Conservation (phyloP, 768 basidiomycete genomes). For the Lactarius sanguifluus region DNA sequence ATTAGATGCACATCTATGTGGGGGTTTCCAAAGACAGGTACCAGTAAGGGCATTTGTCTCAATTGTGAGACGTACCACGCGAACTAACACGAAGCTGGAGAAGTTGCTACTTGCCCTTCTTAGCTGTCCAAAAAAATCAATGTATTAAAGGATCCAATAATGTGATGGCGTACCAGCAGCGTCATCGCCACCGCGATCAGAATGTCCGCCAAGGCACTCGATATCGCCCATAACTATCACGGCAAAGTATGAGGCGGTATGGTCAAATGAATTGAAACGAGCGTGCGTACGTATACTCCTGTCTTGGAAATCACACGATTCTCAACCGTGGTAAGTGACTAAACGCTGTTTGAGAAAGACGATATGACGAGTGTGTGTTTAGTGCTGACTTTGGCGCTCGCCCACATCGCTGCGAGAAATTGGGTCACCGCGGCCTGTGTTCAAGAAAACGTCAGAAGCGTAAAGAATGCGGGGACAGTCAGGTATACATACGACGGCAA, state of each 20-base stretch:
- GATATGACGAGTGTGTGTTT: neutral
- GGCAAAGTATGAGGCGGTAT: neutral
- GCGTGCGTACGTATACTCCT: neutral
- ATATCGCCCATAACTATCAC: neutral
- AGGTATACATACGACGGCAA: neutral
- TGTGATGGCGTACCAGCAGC: neutral
- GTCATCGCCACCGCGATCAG: neutral
- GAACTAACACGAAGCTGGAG: neutral
- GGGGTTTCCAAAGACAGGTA: neutral
- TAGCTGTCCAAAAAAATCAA: neutral
- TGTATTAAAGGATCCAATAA: neutral
- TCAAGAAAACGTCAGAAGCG: neutral
- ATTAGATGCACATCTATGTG: neutral
- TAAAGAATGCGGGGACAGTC: neutral
- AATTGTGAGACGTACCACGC: neutral
- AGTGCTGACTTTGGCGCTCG: neutral
- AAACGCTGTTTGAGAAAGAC: neutral
- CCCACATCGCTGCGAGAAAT: neutral
- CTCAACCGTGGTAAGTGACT: neutral
- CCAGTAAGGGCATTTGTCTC: neutral
- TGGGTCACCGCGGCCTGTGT: neutral
- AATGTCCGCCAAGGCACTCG: neutral
- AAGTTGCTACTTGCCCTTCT: neutral
- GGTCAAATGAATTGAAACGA: neutral
- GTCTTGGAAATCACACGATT: neutral